Conservation (phyloP, 768 basidiomycete species). For the Russula earlei region DNA sequence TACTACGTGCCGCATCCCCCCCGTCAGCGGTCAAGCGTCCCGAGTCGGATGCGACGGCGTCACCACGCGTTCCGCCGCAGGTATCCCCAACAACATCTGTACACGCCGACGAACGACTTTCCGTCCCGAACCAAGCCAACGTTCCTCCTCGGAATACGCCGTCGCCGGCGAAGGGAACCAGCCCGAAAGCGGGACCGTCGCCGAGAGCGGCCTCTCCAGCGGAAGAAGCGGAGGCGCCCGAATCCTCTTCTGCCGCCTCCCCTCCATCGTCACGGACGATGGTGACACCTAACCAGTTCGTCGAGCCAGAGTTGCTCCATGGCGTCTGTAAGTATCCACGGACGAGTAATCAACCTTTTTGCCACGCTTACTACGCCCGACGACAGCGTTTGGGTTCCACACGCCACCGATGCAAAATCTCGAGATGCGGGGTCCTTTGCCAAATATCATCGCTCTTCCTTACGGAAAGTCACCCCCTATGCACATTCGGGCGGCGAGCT, state of each 20-base stretch:
- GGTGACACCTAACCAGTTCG: conserved; percentile 27
- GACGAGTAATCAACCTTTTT: not conserved
- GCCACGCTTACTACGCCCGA: not conserved
- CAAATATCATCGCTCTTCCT: conserved; percentile 65
- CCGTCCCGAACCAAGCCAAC: not conserved
- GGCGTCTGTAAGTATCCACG: conserved; percentile 27
- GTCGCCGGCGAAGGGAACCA: not conserved
- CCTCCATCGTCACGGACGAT: not conserved
- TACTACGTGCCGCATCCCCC: not conserved
- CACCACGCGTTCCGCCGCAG: not conserved
- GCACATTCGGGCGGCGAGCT: conserved; percentile 64
- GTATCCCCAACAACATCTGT: not conserved
- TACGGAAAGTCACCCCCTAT: conserved; percentile 58
- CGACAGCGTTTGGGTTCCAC: conserved; percentile 57
- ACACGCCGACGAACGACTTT: not conserved
- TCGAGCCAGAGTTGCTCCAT: conserved; percentile 46
- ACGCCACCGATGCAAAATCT: conserved; percentile 45
- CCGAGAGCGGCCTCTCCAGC: not conserved
- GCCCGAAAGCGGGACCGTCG: conserved; percentile 2
- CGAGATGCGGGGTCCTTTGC: conserved; percentile 47
- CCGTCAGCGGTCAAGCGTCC: not conserved
- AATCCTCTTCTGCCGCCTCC: not conserved
- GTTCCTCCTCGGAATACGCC: not conserved
- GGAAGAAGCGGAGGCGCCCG: conserved; percentile 3
- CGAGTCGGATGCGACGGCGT: not conserved